These are phyloP conservation scores for Xylaria sp. DNA, from an alignment of 2,329 filamentous ascomycete genomes.

Conservation along the genomic window DNA sequence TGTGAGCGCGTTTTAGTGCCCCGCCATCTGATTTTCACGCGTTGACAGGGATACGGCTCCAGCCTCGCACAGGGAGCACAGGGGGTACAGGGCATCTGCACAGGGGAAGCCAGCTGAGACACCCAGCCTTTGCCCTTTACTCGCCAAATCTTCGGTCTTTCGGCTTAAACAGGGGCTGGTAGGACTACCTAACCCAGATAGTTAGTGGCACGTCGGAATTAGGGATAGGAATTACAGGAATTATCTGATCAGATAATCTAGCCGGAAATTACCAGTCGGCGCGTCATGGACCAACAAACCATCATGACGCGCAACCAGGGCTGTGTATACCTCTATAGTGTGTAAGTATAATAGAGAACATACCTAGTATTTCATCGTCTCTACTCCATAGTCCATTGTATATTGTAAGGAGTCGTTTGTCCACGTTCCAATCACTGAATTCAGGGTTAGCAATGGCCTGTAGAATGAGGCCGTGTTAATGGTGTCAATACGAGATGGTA, in stretches of 20 bases:
- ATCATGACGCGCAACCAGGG: slow-evolving; percentile 6
- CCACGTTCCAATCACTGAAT: neutral
- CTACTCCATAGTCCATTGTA: neutral
- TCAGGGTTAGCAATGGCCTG: neutral
- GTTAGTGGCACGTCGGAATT: slow-evolving; percentile 7
- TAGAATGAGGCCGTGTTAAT: neutral
- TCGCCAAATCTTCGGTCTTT: slow-evolving; percentile 28
- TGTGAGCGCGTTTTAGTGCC: slow-evolving; percentile 36
- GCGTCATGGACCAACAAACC: slow-evolving; percentile 8
- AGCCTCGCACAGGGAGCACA: slow-evolving; percentile 21
- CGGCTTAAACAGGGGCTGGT: slow-evolving; percentile 12
- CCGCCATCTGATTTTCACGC: slow-evolving; percentile 45
- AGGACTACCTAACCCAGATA: neutral
- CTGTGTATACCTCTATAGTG: neutral
- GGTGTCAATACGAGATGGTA: neutral
- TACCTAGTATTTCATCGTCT: neutral
- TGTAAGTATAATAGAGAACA: neutral
- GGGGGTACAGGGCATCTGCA: neutral
- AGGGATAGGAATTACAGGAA: slow-evolving; percentile 8
- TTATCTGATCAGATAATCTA: slow-evolving; percentile 31
- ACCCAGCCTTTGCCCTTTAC: slow-evolving; percentile 6
- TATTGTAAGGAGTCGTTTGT: neutral
- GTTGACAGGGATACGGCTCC: slow-evolving; percentile 35
- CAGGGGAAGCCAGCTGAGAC: neutral
- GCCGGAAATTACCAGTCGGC: slow-evolving; percentile 3